A percentile compares a stretch with the other conserved stretches of the same genome.
phyloP scores from a whole-genome alignment of 805 yeast genomes.

The Barnettozyma sp. region DNA sequence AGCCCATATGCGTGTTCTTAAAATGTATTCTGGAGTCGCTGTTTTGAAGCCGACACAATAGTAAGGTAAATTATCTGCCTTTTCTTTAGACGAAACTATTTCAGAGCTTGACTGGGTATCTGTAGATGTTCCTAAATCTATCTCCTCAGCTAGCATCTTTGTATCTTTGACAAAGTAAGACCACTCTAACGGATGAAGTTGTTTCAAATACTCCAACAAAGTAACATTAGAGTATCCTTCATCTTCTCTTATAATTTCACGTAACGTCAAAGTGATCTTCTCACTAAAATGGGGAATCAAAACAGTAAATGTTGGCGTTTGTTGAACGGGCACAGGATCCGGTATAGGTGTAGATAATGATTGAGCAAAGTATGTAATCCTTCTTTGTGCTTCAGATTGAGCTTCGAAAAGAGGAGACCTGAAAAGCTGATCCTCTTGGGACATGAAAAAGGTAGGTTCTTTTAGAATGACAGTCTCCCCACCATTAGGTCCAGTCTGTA shows the following conservation, averaged over 20 bases:
- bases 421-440: constrained; percentile 72
- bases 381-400: constrained; percentile 71
- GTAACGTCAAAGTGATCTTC: constrained; percentile 66
- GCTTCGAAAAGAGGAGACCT: constrained; percentile 50
- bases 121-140: constrained; percentile 21
- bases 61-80: constrained; percentile 47
- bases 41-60: constrained; percentile 59
- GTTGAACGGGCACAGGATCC: constrained; percentile 54
- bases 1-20: constrained; percentile 73
- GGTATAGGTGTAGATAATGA: constrained; percentile 83
- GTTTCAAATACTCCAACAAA: constrained; percentile 60
- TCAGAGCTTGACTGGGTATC: constrained; percentile 15
- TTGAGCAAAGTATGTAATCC: constrained; percentile 86
- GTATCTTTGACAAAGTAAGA: constrained; percentile 60
- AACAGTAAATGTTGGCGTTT: constrained; percentile 80
- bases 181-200: constrained; percentile 64
- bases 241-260: constrained; percentile 70
- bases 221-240: constrained; percentile 58
- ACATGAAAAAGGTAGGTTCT: constrained; percentile 73
- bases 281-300: constrained; percentile 84
- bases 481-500: constrained; percentile 27
- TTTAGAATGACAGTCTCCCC: constrained; percentile 39
- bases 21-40: constrained; percentile 48
- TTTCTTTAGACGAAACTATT: constrained; percentile 13
- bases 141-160: constrained; percentile 48